Evolutionary conservation across 106 monocot genomes (phyloP).

Genomic region (Chionographis japonica): DNA sequence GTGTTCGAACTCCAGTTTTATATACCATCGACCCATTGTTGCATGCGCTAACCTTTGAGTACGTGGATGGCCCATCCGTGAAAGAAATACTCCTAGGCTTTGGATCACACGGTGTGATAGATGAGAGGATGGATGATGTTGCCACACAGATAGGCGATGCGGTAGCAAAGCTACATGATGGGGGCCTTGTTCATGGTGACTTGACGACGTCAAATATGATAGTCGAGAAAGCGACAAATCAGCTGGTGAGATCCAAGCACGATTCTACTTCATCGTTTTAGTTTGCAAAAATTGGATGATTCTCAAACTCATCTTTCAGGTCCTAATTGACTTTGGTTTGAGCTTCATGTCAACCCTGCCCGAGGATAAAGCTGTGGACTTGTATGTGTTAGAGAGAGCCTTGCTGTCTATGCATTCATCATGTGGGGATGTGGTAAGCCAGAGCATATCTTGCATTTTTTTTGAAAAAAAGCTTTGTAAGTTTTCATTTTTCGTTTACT

Average conservation of each 20-base stretch:
- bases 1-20: constrained; percentile 68
- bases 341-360: constrained; percentile 82
- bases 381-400: constrained; percentile 92
- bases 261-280: background rate
- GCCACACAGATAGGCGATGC: constrained; percentile 73
- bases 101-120: constrained; percentile 49
- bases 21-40: constrained; percentile 71
- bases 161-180: constrained; percentile 90
- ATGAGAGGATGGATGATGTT: constrained; percentile 50
- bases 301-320: constrained; percentile 29
- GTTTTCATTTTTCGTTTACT: too few species aligned
- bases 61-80: constrained; percentile 70
- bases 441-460: background rate
- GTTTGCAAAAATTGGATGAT: background rate
- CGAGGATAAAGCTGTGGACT: constrained; percentile 95
- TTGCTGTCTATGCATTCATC: constrained; percentile 91
- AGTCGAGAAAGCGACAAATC: constrained; percentile 51
- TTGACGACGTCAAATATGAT: constrained; percentile 97
- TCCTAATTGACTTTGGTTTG: constrained; percentile 91
- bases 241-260: constrained; percentile 40
- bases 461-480: too few species aligned
- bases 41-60: constrained; percentile 78
- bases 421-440: constrained; percentile 66
- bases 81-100: constrained; percentile 83
- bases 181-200: constrained; percentile 89